A percentile compares a stretch with the other conserved stretches of the same genome.
These are phyloP conservation scores for Clonostachys chloroleuca DNA, from an alignment of 2,329 filamentous ascomycete genomes.

Conservation along the genomic window DNA sequence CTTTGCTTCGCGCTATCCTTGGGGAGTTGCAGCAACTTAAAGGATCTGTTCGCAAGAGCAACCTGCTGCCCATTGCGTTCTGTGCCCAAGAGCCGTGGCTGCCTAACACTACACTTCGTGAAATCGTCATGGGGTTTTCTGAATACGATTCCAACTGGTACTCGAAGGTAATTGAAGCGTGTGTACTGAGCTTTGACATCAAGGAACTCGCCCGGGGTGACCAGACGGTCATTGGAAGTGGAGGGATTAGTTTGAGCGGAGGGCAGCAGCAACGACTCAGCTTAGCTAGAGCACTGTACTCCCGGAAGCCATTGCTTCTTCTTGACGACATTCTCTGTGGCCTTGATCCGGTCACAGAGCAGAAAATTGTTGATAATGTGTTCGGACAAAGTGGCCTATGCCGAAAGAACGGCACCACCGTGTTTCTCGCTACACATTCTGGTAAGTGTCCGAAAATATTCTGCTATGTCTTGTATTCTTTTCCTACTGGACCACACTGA, in stretches of 20 bases:
- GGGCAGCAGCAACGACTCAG: slow-evolving; percentile 25
- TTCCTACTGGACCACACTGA: too few species aligned
- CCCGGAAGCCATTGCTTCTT: slow-evolving; percentile 19
- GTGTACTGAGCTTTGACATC: slow-evolving; percentile 22
- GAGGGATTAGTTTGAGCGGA: slow-evolving; percentile 25
- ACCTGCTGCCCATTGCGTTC: slow-evolving; percentile 23
- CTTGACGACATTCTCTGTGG: slow-evolving; percentile 35
- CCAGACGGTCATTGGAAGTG: slow-evolving; percentile 18
- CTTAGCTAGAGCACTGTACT: slow-evolving; percentile 23
- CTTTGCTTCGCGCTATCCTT: slow-evolving; percentile 27
- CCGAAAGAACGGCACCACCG: slow-evolving; percentile 11
- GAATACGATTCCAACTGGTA: slow-evolving; percentile 13
- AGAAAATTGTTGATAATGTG: slow-evolving; percentile 29
- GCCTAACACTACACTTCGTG: slow-evolving; percentile 28
- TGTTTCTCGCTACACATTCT: not conserved
- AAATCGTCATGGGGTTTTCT: slow-evolving; percentile 29
- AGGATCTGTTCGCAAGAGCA: slow-evolving; percentile 13
- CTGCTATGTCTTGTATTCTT: too few species aligned
- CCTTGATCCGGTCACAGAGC: slow-evolving; percentile 32
- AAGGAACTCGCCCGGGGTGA: slow-evolving; percentile 11
- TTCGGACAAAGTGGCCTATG: slow-evolving; percentile 28
- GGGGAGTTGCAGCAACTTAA: slow-evolving; percentile 20
- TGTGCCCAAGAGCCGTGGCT: slow-evolving; percentile 39
- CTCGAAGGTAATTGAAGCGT: slow-evolving; percentile 19
- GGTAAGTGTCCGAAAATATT: slow-evolving; percentile 8